Conservation (phyloP, 192 early-diverging fungal species). For the Coemansia sp. region DNA sequence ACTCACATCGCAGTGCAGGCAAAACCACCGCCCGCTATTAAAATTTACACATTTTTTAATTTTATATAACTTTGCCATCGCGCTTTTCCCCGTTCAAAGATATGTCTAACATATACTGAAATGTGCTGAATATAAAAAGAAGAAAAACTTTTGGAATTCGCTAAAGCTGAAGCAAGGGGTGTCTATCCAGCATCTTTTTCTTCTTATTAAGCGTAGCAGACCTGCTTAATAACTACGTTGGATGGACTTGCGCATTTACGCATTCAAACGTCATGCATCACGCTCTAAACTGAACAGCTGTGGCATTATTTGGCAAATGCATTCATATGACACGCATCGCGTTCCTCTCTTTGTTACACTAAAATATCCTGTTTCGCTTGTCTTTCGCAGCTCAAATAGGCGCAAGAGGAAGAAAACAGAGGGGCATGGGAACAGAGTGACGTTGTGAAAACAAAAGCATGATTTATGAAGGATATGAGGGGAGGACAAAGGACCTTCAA, state of each 20-base stretch:
- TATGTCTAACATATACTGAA: not conserved
- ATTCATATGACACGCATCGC: not conserved
- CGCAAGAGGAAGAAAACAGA: too few species aligned
- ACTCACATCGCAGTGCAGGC: slow-evolving; percentile 49
- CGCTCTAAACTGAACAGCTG: not conserved
- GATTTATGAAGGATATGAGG: not conserved
- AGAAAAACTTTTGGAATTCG: too few species aligned
- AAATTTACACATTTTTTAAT: not conserved
- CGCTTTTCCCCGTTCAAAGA: not conserved
- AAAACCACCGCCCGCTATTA: slow-evolving; percentile 35
- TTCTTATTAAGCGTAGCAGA: not conserved
- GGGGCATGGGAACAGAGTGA: not conserved
- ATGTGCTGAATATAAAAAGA: not conserved
- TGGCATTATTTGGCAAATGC: not conserved
- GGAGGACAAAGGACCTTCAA: too few species aligned
- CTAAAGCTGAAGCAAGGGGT: too few species aligned
- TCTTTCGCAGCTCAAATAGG: not conserved
- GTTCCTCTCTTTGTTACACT: not conserved
- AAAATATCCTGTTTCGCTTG: not conserved
- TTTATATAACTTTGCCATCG: not conserved
- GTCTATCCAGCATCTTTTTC: not conserved
- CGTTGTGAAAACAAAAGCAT: not conserved
- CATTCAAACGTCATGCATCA: slow-evolving; percentile 5
- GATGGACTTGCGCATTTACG: not conserved
- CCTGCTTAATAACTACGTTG: not conserved